Evolutionary conservation across 495 filamentous ascomycete species (phyloP).

Genomic region (Podospora tetraspora): DNA sequence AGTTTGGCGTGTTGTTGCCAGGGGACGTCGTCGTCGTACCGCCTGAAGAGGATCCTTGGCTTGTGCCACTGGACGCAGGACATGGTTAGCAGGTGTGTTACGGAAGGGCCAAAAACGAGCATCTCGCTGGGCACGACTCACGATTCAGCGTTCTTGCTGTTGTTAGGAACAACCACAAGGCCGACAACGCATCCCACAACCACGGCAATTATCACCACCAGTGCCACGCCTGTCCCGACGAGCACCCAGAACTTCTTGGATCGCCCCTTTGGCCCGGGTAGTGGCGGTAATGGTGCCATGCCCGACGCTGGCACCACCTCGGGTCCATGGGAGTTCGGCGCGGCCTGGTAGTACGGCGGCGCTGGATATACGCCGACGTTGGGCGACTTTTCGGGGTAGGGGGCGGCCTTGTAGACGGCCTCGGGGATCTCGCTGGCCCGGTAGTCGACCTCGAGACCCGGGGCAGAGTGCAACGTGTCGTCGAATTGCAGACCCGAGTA

Average conservation of each 20-base stretch:
- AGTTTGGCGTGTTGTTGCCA: neutral
- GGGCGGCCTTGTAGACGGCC: neutral
- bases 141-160: neutral
- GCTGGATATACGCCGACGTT: neutral
- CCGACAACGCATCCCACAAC: conserved; percentile 5
- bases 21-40: neutral
- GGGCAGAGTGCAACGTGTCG: neutral
- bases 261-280: neutral
- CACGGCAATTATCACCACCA: conserved; percentile 5
- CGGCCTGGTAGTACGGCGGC: neutral
- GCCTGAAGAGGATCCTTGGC: neutral
- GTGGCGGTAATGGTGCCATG: neutral
- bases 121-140: neutral
- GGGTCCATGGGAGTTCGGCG: neutral
- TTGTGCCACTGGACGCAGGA: neutral
- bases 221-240: neutral
- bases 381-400: neutral
- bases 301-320: neutral
- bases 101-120: no score
- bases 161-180: neutral
- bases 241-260: conserved; percentile 4
- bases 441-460: neutral
- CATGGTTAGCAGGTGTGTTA: neutral
- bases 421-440: neutral
- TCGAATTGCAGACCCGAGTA: conserved; percentile 8